A percentile compares a stretch with the other conserved stretches of the same genome.
These are phyloP conservation scores for Sporothrix dimorphospora DNA, from an alignment of 2,329 filamentous ascomycete genomes.

Conservation along the genomic window DNA sequence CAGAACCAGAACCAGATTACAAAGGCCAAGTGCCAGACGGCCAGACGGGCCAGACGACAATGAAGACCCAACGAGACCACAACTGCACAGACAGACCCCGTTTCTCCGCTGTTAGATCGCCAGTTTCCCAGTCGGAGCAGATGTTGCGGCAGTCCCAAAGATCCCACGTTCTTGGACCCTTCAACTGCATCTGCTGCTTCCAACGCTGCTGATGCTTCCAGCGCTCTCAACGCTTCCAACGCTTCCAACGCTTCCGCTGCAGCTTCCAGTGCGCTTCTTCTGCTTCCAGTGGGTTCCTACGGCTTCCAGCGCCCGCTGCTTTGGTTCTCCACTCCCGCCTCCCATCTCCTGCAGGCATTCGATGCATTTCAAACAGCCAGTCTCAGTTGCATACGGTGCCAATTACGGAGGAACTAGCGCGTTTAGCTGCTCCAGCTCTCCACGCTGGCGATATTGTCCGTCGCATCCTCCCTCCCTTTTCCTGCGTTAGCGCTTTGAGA, in stretches of 20 bases:
- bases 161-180: neutral
- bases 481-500: neutral
- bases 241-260: neutral
- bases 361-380: conserved; percentile 1
- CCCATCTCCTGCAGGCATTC: conserved; percentile 16
- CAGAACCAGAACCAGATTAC: neutral
- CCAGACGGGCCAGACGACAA: neutral
- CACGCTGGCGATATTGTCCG: neutral
- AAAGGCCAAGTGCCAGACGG: neutral
- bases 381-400: neutral
- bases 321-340: neutral
- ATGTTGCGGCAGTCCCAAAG: conserved; percentile 2
- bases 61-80: neutral
- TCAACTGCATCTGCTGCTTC: neutral
- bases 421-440: conserved; percentile 5
- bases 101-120: conserved; percentile 13
- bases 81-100: neutral
- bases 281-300: neutral
- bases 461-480: conserved; percentile 8
- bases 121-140: conserved; percentile 14
- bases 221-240: neutral
- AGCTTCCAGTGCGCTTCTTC: neutral
- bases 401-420: conserved; percentile 1
- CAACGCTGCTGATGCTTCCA: neutral
- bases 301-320: neutral